Conservation (phyloP, 106 monocot genomes). For the Dendrobium chrysotoxum region DNA sequence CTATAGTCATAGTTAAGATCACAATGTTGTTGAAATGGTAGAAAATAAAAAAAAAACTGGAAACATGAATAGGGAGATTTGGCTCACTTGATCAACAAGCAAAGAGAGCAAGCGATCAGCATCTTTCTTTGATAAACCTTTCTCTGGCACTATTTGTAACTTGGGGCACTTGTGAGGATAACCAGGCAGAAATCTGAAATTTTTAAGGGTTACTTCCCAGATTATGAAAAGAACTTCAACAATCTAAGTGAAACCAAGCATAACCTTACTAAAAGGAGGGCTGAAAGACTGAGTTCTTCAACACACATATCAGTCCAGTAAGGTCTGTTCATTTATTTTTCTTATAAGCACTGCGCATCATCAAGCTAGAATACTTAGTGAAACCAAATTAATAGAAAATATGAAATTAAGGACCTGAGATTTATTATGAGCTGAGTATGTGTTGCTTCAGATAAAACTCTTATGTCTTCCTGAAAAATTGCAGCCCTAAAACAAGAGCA, state of each 20-base stretch:
- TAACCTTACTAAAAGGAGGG: constrained; percentile 66
- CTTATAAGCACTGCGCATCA: not conserved
- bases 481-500: constrained; percentile 40
- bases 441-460: constrained; percentile 42
- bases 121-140: constrained; percentile 63
- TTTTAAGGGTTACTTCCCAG: constrained; percentile 1
- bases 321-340: constrained; percentile 42
- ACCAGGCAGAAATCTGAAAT: constrained; percentile 65
- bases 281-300: constrained; percentile 52
- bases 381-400: constrained; percentile 1
- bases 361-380: constrained; percentile 3
- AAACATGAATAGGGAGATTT: not conserved
- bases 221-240: constrained; percentile 6
- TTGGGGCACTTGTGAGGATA: constrained; percentile 96
- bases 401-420: constrained; percentile 43
- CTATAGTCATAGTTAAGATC: not conserved
- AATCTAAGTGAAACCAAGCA: not conserved
- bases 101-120: constrained; percentile 52
- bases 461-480: constrained; percentile 83
- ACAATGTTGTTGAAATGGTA: not conserved
- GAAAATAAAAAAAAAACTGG: not conserved
- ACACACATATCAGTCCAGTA: constrained; percentile 48
- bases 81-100: constrained; percentile 76
- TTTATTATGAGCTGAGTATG: constrained; percentile 48
- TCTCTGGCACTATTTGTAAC: constrained; percentile 52